Conservation (phyloP, 768 basidiomycete species). For the Trametes cinnabarina region DNA sequence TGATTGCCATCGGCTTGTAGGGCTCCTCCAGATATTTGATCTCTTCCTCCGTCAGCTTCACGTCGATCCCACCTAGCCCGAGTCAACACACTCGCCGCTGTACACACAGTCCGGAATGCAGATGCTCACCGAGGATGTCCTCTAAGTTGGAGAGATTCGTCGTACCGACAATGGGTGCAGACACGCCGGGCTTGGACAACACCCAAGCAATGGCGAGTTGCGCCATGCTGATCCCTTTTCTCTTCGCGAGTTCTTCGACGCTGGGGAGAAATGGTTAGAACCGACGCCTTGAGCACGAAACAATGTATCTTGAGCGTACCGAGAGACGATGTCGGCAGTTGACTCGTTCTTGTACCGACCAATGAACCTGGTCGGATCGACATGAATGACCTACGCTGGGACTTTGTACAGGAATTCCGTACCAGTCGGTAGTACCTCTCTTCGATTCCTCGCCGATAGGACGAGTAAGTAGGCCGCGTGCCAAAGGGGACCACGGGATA, state of each 20-base stretch:
- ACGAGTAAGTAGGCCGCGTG: conserved; percentile 33
- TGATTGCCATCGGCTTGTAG: conserved; percentile 43
- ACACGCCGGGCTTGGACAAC: conserved; percentile 26
- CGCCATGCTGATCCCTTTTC: conserved; percentile 35
- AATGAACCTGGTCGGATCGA: not conserved
- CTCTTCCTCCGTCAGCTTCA: conserved; percentile 56
- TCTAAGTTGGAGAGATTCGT: conserved; percentile 37
- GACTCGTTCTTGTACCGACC: conserved; percentile 4
- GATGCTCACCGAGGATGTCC: conserved; percentile 32
- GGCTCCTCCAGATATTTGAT: conserved; percentile 53
- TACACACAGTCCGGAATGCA: no score
- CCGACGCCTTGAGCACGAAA: no score
- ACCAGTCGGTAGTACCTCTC: conserved; percentile 27
- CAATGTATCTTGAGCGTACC: conserved; percentile 12
- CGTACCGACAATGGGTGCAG: conserved; percentile 30
- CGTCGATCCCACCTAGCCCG: conserved; percentile 39
- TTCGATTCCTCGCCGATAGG: conserved; percentile 24
- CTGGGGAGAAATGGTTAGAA: not conserved
- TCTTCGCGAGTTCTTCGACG: conserved; percentile 42
- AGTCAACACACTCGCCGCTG: no score
- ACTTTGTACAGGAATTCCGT: no score
- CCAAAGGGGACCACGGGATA: conserved; percentile 41
- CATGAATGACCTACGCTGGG: no score
- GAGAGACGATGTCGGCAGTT: conserved; percentile 37
- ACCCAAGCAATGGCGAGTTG: conserved; percentile 39